phyloP scores from a whole-genome alignment of 805 yeast species.

The Candida adriatica region DNA sequence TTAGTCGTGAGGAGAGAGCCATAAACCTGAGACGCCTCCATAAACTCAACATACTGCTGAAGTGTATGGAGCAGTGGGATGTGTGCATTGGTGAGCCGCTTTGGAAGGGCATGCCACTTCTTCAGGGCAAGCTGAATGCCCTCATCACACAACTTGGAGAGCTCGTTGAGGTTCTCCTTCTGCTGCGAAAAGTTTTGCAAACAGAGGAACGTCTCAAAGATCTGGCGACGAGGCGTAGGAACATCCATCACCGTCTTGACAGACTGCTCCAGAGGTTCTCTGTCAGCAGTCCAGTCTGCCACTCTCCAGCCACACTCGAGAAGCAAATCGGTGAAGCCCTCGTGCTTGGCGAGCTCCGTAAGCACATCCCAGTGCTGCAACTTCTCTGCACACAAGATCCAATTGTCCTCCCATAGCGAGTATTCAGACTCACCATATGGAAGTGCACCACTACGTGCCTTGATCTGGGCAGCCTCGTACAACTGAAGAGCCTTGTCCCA shows the following conservation, averaged over 20 bases:
- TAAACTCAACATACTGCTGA: conserved; percentile 95
- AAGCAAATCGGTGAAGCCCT: conserved; percentile 90
- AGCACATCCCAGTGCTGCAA: conserved; percentile 97
- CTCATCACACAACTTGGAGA: conserved; percentile 85
- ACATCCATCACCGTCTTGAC: conserved; percentile 97
- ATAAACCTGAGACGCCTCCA: conserved; percentile 95
- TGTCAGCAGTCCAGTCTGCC: conserved; percentile 95
- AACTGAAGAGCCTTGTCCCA: conserved; percentile 93
- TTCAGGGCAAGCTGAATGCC: conserved; percentile 89
- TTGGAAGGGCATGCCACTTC: conserved; percentile 89
- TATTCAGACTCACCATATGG: conserved; percentile 96
- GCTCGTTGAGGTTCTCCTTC: conserved; percentile 76
- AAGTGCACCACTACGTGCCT: conserved; percentile 89
- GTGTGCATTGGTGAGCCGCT: conserved; percentile 71
- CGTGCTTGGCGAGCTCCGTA: conserved; percentile 95
- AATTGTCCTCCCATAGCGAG: conserved; percentile 95
- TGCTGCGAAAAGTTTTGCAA: conserved; percentile 92
- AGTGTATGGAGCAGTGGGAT: conserved; percentile 85
- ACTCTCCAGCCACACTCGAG: conserved; percentile 99
- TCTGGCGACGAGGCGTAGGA: conserved; percentile 95
- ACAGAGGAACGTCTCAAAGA: conserved; percentile 89
- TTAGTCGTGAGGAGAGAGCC: conserved; percentile 82
- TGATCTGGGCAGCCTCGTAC: conserved; percentile 94
- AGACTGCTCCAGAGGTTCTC: conserved; percentile 89
- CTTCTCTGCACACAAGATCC: conserved; percentile 96